Evolutionary conservation across 208 protist genomes (phyloP).

Genomic region (Leishmania arabica): DNA sequence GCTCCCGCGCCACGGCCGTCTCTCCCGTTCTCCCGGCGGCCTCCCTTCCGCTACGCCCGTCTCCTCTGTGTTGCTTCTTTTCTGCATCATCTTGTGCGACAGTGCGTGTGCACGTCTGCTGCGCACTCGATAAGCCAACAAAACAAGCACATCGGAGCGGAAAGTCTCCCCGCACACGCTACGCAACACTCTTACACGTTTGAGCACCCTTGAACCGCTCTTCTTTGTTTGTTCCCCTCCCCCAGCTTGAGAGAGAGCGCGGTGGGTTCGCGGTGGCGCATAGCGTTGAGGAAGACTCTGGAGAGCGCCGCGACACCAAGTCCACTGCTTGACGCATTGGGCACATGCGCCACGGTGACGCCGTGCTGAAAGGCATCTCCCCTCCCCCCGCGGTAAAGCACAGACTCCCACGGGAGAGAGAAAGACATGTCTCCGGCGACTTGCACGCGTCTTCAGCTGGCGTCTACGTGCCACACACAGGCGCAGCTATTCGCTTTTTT

Average conservation of each 20-base stretch:
- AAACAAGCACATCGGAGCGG: neutral
- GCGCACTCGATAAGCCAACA: neutral
- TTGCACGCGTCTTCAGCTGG: neutral
- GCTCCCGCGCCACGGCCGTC: neutral
- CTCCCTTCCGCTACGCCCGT: neutral
- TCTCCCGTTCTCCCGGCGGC: neutral
- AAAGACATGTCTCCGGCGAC: neutral
- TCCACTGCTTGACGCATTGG: neutral
- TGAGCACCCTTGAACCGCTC: neutral
- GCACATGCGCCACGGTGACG: neutral
- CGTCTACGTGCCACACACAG: neutral
- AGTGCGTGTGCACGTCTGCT: neutral
- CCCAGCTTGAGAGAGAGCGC: neutral
- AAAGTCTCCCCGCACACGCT: neutral
- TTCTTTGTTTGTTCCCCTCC: neutral
- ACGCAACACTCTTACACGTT: neutral
- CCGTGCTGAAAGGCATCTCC: neutral
- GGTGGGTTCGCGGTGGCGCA: neutral
- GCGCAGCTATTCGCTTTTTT: slow-evolving; percentile 11
- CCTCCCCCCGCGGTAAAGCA: neutral
- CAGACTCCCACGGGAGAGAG: neutral
- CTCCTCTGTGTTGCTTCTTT: neutral
- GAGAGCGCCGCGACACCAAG: neutral
- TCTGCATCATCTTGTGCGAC: neutral
- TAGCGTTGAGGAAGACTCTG: neutral